A percentile compares a stretch with the other conserved stretches of the same genome.
These are phyloP conservation scores for Termitomyces sp. DNA, from an alignment of 768 basidiomycete species.

Conservation along the genomic window DNA sequence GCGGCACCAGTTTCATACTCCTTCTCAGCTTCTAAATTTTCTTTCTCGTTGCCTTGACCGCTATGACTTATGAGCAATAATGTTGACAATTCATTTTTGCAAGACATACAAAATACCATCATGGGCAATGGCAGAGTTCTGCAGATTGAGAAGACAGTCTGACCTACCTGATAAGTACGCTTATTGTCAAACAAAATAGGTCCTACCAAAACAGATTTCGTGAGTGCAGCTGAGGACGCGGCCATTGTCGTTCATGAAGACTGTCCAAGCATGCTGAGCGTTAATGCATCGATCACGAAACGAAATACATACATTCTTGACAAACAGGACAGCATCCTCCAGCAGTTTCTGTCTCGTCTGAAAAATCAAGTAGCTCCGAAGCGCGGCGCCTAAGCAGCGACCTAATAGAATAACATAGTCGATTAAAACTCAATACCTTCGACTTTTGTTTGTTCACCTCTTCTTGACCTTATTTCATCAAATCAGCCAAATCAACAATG, in stretches of 20 bases:
- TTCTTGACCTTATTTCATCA: conserved; percentile 27
- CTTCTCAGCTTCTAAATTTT: conserved; percentile 51
- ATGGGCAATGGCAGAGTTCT: conserved; percentile 46
- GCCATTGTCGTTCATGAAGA: conserved; percentile 45
- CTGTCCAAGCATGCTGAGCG: conserved; percentile 18
- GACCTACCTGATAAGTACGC: not conserved
- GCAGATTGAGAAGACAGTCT: conserved; percentile 56
- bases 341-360: conserved; percentile 39
- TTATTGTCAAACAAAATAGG: not conserved
- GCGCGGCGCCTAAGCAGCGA: conserved; percentile 46
- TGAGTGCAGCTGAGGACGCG: conserved; percentile 64
- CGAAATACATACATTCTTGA: conserved; percentile 41
- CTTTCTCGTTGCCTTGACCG: conserved; percentile 49
- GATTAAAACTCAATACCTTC: not conserved
- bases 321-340: conserved; percentile 60
- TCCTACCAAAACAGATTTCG: conserved; percentile 55
- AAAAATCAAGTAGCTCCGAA: conserved; percentile 36
- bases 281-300: not conserved
- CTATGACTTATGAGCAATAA: conserved; percentile 22
- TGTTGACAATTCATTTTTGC: not conserved
- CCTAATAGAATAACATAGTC: conserved; percentile 17
- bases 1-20: conserved; percentile 51
- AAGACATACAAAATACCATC: conserved; percentile 54
- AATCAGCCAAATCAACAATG: not conserved
- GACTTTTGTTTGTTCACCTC: conserved; percentile 16